Evolutionary conservation across 495 filamentous ascomycete species (phyloP), one percentile per base, ranked within the genome.

Genomic region (Penicillium manginii): DNA sequence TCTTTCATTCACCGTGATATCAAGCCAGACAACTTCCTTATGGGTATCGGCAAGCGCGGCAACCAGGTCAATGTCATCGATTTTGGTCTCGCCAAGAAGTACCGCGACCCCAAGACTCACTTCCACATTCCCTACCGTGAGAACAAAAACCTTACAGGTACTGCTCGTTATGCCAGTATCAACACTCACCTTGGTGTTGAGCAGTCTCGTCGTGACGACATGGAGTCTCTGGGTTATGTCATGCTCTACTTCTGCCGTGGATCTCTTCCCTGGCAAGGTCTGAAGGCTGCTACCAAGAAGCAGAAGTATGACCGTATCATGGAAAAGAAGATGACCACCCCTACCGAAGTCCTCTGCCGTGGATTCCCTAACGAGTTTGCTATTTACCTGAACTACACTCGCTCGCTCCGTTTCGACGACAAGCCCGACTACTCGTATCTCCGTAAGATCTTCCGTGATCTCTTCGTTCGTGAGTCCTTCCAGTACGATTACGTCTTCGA

Each of bases 251-350:
- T 99, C 83, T 98, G 96, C 84, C 96, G 96, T 72, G 94, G 94
- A 47, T 97, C 93, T 54, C 92, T 99, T 50, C 94, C 96, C 57
- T 99, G 96, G 96, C 96, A 99, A 81, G 96, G 96, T 39, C 83
- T 99, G 48, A 99, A 99, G 86, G 96, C 96, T 82, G 96, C 96
- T 64, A 99, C 96, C 53, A 98, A 99, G 86, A 98, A 99, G 88
- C 94, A 99, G 83, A 99, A 98, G 79, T 98, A 99, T 70, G 96
- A 99, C 78, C 88, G 96, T 52, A 99, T 99, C 78, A 99, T 98
- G 96, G 96, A 99, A 84, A 99, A 99, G 88, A 99, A 99, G 89
- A 98, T 99, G 96, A 99, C 94, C 10, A 99, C 96, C 6, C 94
- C 96, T 17, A 99, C 96, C 65, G 96, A 99, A 70, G 94, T 98